Percentiles rank a stretch among this genome's conserved stretches.
Conservation (phyloP, 192 early-diverging fungal species). For the Coemansia sp. region DNA sequence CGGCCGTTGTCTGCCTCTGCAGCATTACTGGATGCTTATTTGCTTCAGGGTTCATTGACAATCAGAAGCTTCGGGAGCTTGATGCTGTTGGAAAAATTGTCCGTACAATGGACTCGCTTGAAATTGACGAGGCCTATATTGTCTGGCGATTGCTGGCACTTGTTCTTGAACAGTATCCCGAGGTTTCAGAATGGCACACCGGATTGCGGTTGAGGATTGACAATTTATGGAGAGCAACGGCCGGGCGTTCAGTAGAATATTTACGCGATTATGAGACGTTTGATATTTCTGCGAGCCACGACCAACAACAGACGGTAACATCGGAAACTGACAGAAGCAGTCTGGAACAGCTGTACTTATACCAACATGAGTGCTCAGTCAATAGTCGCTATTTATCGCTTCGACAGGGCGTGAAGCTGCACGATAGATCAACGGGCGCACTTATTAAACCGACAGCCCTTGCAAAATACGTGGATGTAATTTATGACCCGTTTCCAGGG, state of each 20-base stretch:
- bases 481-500: slow-evolving; percentile 12
- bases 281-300: not conserved
- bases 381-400: slow-evolving; percentile 1
- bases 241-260: slow-evolving; percentile 5
- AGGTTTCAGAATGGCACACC: slow-evolving; percentile 10
- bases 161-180: slow-evolving; percentile 4
- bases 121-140: slow-evolving; percentile 34
- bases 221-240: slow-evolving; percentile 2
- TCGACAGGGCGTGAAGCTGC: not conserved
- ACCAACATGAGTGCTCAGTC: not conserved
- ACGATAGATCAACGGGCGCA: not conserved
- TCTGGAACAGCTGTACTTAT: slow-evolving; percentile 4
- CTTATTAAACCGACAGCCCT: slow-evolving; percentile 9
- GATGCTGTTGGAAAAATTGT: slow-evolving; percentile 6
- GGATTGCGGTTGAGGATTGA: slow-evolving; percentile 2
- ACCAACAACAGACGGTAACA: not conserved
- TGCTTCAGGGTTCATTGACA: slow-evolving; percentile 16
- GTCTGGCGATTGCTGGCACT: slow-evolving; percentile 29
- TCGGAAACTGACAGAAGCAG: not conserved
- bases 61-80: slow-evolving; percentile 8
- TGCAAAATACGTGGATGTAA: not conserved
- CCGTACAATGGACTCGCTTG: slow-evolving; percentile 18
- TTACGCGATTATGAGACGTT: slow-evolving; percentile 7
- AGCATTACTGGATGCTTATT: slow-evolving; percentile 19
- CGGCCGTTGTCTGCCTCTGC: slow-evolving; percentile 15